Evolutionary conservation across 1,284 basidiomycete genomes (phyloP), one percentile per base, ranked within the genome.

Genomic region (Irpex lacteus): DNA sequence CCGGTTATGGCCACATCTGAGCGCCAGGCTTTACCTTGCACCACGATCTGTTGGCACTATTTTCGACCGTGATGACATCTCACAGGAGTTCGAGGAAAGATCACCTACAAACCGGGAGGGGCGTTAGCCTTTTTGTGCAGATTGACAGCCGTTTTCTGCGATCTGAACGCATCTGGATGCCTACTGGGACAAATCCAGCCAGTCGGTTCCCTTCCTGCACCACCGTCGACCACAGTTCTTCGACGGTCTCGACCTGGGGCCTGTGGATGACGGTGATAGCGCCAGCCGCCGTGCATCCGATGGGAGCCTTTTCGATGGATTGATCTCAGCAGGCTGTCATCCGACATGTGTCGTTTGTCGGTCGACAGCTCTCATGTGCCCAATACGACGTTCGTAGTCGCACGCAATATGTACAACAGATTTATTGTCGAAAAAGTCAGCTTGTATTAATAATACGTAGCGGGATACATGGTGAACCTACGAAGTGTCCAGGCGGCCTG

Each of bases 141-240:
- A 34, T 36, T 56, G 54, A 56, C 54, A 56, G 54, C 54, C 7
- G 26, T 56, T 56, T 56, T 56, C 54, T 56, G 54, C 54, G 54
- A 56, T 56, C 54, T 56, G 54, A 56, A 36, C 54, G 54, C 21
- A 52, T 52, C 21, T 15, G 54, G 34, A 32, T 26, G n/a, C 52
- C 34, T 32, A 18, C 9, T 15, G 7, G 32, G 15, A 9, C 34
- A 21, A 21, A 34, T 26, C 54, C 54, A 36, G 13, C 26, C 54
- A 56, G 26, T 56, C 54, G 54, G 54, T 26, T 56, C 54, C 8
- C 9, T n/a, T 9, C 9, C 15, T 26, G 15, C 21, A 13, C 19
- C 19, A 13, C 52, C 52, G 19, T 13, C 19, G n/a, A n/a, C 15
- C 19, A 9, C 52, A 6, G n/a, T n/a, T 9, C 19, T 13, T 19